Conservation (phyloP, 2,329 filamentous ascomycete species). For the Aspergillus persii region DNA sequence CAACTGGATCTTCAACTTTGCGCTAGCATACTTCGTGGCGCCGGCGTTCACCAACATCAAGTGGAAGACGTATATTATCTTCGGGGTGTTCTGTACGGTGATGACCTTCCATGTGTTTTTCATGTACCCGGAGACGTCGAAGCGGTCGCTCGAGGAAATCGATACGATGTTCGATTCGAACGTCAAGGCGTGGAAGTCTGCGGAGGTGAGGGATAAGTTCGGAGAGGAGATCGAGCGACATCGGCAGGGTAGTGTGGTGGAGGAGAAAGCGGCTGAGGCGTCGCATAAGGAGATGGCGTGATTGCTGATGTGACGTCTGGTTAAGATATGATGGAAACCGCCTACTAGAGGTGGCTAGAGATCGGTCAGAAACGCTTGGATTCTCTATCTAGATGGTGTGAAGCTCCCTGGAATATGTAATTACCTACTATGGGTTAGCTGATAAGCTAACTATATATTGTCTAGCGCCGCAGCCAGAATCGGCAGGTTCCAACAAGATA, state of each 20-base stretch:
- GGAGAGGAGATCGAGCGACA: constrained; percentile 25
- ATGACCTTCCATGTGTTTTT: constrained; percentile 70
- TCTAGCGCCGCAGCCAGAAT: no score
- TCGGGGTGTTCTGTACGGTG: constrained; percentile 68
- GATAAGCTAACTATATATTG: no score
- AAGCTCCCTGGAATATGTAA: no score
- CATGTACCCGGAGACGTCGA: constrained; percentile 65
- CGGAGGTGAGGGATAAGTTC: constrained; percentile 23
- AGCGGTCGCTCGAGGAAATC: constrained; percentile 72
- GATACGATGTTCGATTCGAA: constrained; percentile 62
- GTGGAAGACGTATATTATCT: constrained; percentile 70
- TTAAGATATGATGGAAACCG: no score
- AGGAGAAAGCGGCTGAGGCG: constrained; percentile 11
- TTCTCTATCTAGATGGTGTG: no score
- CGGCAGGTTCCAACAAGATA: no score
- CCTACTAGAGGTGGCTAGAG: no score
- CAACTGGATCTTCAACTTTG: constrained; percentile 64
- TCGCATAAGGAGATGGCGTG: constrained; percentile 14
- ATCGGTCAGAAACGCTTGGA: no score
- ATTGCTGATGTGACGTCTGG: not conserved
- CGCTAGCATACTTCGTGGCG: constrained; percentile 55
- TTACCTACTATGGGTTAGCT: no score
- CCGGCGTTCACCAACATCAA: constrained; percentile 58
- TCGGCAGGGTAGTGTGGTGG: constrained; percentile 14
- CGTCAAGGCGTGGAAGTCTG: constrained; percentile 32